Evolutionary conservation across 306 rosid species (phyloP), one percentile per base, ranked within the genome.

Genomic region (Rosa persica): DNA sequence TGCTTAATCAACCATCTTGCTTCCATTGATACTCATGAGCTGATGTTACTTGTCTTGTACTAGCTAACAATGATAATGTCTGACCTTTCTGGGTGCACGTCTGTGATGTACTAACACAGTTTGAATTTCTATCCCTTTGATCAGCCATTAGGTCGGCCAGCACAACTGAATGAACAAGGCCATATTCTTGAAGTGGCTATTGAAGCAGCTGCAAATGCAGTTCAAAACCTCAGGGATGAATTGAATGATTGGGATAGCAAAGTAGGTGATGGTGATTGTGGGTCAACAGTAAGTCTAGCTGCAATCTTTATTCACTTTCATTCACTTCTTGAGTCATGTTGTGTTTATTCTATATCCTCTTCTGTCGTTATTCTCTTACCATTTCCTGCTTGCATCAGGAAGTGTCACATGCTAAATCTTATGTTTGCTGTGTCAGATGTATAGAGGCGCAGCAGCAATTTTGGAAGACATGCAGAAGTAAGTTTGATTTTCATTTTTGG

Each of bases 231-330:
- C 19, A 85, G 67, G 83, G 94, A 93, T 71, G 70, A 69, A 51
- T 86, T 95, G 82, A 93, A 95, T 81, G 99, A 95, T 70, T 93
- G 98, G 99, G 99, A 95, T 79, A 68, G 97, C 85, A 87, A 85
- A 88, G 97, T 90, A 80, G 99, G 97, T 46, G 99, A 95, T 83
- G 99, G 99, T 82, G 99, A 95, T 85, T 93, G 97, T 85, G 98
- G 99, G 60, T 86, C 98, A 73, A 92, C 97, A 48, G 99, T 95
- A 78, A 88, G 97, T 88, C 62, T 61, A 49, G 65, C 47, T 43
- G 44, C 52, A 22, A 61, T 62, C n/a, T 23, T 34, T 74, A 39
- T 74, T 55, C 34, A 23, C 23, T 75, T 43, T 72, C 10, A 15
- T 20, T 73, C 17, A 38, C n/a, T n/a, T 52, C 20, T 20, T n/a